Percentiles rank a stretch among this genome's conserved stretches.
These are phyloP conservation scores for Ambispora gerdemannii DNA, from an alignment of 192 early-diverging fungal genomes.

Conservation along the genomic window DNA sequence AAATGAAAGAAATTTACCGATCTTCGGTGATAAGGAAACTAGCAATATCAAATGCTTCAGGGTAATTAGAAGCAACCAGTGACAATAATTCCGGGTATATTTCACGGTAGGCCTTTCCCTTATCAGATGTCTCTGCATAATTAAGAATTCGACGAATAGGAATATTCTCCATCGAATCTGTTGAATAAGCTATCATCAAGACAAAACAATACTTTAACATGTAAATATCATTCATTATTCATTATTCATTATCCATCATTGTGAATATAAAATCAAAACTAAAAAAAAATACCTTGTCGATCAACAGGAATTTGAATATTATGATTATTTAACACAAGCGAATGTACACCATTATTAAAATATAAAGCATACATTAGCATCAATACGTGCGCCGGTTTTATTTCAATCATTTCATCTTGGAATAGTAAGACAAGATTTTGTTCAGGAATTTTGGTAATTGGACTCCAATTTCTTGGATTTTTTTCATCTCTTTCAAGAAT, in stretches of 20 bases:
- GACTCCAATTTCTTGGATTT: not conserved
- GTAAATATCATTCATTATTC: not conserved
- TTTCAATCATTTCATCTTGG: slow-evolving; percentile 1
- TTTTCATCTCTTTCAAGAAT: slow-evolving; percentile 7
- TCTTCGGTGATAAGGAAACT: slow-evolving; percentile 36
- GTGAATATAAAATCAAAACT: not conserved
- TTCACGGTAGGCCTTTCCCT: slow-evolving; percentile 28
- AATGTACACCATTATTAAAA: slow-evolving; percentile 30
- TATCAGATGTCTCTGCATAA: slow-evolving; percentile 30
- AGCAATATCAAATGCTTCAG: slow-evolving; percentile 40
- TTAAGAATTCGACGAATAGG: slow-evolving; percentile 35
- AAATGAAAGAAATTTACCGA: not conserved
- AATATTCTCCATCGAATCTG: slow-evolving; percentile 29
- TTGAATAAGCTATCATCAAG: slow-evolving; percentile 35
- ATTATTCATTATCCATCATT: not conserved
- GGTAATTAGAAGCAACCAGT: slow-evolving; percentile 36
- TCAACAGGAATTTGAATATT: not conserved
- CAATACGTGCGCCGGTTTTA: slow-evolving; percentile 34
- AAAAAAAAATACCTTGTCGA: not conserved
- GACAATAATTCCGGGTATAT: slow-evolving; percentile 42
- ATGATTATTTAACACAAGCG: not conserved
- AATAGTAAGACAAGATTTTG: slow-evolving; percentile 11
- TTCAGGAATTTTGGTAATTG: slow-evolving; percentile 34
- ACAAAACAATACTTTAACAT: slow-evolving; percentile 2
- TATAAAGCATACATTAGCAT: slow-evolving; percentile 37